phyloP scores from a whole-genome alignment of 139 green algal species.

The Picochlorum sp. region DNA sequence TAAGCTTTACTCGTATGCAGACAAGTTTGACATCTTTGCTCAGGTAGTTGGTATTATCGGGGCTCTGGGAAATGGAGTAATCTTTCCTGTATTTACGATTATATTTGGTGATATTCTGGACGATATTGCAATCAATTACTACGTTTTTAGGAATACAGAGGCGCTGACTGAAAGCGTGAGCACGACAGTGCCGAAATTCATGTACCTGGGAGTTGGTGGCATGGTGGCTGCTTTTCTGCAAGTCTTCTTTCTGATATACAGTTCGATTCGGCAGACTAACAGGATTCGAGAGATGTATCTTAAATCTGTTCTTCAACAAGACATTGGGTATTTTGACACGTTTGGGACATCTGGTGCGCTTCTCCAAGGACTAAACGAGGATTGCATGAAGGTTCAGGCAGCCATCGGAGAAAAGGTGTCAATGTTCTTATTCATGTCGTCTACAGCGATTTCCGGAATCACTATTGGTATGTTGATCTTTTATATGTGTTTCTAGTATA shows the following conservation, averaged over 20 bases:
- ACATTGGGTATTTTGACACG: constrained; percentile 76
- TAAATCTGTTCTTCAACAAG: constrained; percentile 56
- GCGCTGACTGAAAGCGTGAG: constrained; percentile 5
- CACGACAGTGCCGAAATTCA: constrained; percentile 40
- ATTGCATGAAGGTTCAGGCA: constrained; percentile 43
- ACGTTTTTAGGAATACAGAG: neutral
- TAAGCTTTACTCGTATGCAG: constrained; percentile 5
- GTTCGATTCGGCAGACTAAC: constrained; percentile 16
- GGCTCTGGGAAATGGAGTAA: constrained; percentile 19
- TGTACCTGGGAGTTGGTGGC: constrained; percentile 48
- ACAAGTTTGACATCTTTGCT: constrained; percentile 14
- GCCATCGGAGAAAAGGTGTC: constrained; percentile 48
- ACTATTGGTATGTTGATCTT: no score
- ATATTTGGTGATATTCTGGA: constrained; percentile 52
- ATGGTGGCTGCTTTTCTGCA: constrained; percentile 32
- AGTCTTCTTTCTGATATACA: constrained; percentile 25
- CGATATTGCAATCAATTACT: constrained; percentile 9
- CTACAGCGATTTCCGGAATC: constrained; percentile 29
- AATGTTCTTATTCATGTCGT: constrained; percentile 19
- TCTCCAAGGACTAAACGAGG: constrained; percentile 63
- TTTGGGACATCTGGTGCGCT: constrained; percentile 38
- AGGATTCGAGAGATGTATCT: constrained; percentile 39
- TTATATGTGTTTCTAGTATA: no score
- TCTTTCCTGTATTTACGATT: constrained; percentile 48
- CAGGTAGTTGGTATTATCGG: constrained; percentile 15